These are phyloP conservation scores for Penicillium daleae DNA, from an alignment of 495 filamentous ascomycete genomes.

Conservation along the genomic window DNA sequence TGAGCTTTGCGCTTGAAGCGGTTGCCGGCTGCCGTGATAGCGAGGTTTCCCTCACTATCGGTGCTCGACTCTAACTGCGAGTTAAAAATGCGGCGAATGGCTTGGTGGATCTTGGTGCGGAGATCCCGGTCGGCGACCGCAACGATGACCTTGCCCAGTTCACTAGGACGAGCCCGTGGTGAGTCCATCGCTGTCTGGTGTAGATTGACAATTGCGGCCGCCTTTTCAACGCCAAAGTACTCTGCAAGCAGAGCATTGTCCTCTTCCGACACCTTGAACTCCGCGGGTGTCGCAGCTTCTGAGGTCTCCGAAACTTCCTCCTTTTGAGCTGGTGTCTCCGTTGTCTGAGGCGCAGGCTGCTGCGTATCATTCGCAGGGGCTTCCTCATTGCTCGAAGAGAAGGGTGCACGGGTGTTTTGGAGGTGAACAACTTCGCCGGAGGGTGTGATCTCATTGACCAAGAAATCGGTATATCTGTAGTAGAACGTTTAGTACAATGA, in stretches of 20 bases:
- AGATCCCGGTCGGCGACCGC: constrained; percentile 59
- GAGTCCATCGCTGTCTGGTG: constrained; percentile 49
- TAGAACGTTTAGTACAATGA: constrained; percentile 1
- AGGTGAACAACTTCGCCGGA: constrained; percentile 82
- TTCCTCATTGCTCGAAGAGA: constrained; percentile 14
- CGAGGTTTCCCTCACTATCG: constrained; percentile 60
- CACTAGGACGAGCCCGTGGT: constrained; percentile 44
- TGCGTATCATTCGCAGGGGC: constrained; percentile 5
- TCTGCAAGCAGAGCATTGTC: constrained; percentile 49
- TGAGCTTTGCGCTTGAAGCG: constrained; percentile 41
- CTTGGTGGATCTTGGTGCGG: constrained; percentile 66
- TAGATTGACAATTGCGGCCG: constrained; percentile 43
- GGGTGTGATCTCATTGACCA: constrained; percentile 87
- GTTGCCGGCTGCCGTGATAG: constrained; percentile 54
- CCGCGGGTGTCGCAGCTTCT: constrained; percentile 21
- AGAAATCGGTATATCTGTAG: constrained; percentile 87
- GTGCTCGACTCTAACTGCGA: constrained; percentile 68
- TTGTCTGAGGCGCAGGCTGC: constrained; percentile 10
- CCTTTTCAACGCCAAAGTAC: constrained; percentile 49
- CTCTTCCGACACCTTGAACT: constrained; percentile 48
- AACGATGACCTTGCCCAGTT: constrained; percentile 47
- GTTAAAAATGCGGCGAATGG: constrained; percentile 69
- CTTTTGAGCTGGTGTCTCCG: constrained; percentile 3
- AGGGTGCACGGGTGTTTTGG: constrained; percentile 41
- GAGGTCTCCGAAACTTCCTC: constrained; percentile 14